These are phyloP conservation scores for Venturia carpophila DNA, from an alignment of 2,329 filamentous ascomycete genomes.

Conservation along the genomic window DNA sequence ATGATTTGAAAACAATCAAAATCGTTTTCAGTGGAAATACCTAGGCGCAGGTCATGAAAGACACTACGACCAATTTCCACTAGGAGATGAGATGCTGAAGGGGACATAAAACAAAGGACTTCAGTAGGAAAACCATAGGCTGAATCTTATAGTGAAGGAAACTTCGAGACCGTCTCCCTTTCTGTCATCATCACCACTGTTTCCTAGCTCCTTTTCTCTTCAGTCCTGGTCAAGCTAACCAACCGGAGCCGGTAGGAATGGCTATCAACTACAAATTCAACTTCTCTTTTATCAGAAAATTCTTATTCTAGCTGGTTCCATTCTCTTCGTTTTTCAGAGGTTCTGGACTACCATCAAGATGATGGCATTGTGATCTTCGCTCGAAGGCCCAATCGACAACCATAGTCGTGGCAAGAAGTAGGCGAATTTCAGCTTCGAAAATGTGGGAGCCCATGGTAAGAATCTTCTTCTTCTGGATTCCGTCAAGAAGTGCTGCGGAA, in stretches of 20 bases:
- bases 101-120: neutral
- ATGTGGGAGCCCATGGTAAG: neutral
- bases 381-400: neutral
- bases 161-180: neutral
- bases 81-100: neutral
- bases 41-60: neutral
- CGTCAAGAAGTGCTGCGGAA: neutral
- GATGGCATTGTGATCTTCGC: neutral
- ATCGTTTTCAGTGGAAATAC: neutral
- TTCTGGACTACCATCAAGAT: neutral
- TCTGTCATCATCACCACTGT: neutral
- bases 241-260: neutral
- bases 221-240: neutral
- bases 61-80: neutral
- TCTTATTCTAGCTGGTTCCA: neutral
- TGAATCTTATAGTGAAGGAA: neutral
- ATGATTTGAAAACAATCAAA: neutral
- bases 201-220: neutral
- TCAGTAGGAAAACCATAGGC: neutral
- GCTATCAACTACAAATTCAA: neutral
- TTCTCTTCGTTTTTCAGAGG: neutral
- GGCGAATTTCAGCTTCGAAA: neutral
- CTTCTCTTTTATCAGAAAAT: neutral
- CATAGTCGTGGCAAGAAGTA: neutral
- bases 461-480: neutral